These are phyloP conservation scores for Arthrobotrys musiformis DNA, from an alignment of 2,329 filamentous ascomycete genomes.

Conservation along the genomic window DNA sequence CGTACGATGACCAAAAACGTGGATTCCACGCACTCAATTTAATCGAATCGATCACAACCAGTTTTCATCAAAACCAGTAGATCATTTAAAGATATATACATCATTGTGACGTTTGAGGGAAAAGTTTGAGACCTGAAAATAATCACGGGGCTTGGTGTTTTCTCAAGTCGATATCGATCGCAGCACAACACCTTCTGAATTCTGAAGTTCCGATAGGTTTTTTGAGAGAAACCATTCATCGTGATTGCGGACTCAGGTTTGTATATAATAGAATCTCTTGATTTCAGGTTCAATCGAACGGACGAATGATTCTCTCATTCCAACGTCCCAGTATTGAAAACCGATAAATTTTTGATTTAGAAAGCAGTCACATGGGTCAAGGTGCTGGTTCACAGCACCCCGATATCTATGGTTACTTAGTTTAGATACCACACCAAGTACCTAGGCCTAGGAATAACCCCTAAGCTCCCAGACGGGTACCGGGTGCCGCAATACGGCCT, in stretches of 20 bases:
- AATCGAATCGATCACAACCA: background rate
- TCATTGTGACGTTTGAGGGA: no score
- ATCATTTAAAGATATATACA: background rate
- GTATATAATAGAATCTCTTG: background rate
- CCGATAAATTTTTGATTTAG: background rate
- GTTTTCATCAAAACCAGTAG: background rate
- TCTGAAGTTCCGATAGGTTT: background rate
- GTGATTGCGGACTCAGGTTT: background rate
- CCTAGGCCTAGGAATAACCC: no score
- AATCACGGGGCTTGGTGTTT: background rate
- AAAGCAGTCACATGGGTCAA: background rate
- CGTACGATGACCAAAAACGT: background rate
- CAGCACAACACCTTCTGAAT: no score
- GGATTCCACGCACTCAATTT: background rate
- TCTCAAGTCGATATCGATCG: background rate
- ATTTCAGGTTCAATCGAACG: constrained; percentile 9
- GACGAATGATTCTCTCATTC: background rate
- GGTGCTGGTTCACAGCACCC: background rate
- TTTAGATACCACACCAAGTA: no score
- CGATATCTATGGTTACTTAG: no score
- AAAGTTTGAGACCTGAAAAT: background rate
- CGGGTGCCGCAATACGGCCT: no score
- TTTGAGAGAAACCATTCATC: background rate
- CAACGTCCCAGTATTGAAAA: background rate
- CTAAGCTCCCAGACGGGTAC: no score